Conservation (phyloP, 2,329 filamentous ascomycete species). For the Plenodomus biglobosus region DNA sequence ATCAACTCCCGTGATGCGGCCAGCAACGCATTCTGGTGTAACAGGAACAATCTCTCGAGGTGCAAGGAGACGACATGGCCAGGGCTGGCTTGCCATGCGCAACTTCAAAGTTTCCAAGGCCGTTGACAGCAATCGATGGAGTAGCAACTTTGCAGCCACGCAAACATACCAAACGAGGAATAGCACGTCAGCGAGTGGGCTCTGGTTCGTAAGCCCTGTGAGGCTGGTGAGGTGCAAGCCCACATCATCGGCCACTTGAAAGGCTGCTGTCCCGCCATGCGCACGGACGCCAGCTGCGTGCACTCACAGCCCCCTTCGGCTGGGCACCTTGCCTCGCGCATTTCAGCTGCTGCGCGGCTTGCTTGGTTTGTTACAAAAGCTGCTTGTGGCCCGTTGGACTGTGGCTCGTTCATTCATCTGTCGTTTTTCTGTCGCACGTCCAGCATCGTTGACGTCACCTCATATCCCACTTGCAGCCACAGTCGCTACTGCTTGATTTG, state of each 20-base stretch:
- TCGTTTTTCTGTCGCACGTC: neutral
- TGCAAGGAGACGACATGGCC: too few species aligned
- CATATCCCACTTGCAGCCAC: neutral
- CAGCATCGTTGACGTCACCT: neutral
- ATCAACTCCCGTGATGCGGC: neutral
- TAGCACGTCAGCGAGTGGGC: conserved; percentile 29
- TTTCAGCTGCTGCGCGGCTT: conserved; percentile 11
- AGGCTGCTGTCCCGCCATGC: conserved; percentile 2
- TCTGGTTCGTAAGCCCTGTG: conserved; percentile 26
- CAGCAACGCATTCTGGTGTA: neutral
- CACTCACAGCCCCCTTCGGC: conserved; percentile 18
- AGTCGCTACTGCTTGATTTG: conserved; percentile 3
- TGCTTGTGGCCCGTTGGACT: conserved; percentile 1
- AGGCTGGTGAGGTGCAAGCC: conserved; percentile 22
- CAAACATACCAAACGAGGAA: neutral
- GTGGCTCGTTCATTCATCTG: neutral
- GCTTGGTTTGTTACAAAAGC: conserved; percentile 12
- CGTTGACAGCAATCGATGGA: neutral
- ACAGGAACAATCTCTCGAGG: neutral
- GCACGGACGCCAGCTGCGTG: conserved; percentile 7
- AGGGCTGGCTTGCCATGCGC: neutral
- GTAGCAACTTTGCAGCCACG: neutral
- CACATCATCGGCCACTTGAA: conserved; percentile 9
- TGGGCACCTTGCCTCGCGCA: conserved; percentile 11
- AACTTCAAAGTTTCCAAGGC: neutral